Evolutionary conservation across 345 rosid genomes (phyloP), one percentile per base, ranked within the genome.

Genomic region (Cardamine resedifolia): DNA sequence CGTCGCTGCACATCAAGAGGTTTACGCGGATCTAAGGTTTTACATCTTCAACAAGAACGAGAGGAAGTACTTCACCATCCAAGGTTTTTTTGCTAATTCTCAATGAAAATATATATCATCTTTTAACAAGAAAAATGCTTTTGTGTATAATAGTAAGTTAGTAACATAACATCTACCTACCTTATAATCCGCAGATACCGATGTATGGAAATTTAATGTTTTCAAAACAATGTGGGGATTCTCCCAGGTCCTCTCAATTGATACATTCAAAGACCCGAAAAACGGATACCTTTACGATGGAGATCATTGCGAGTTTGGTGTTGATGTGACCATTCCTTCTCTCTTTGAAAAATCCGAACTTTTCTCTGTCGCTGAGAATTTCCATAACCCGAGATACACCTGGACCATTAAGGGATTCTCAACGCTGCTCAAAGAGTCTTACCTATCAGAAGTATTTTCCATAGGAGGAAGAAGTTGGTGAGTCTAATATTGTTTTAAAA

Each of bases 251-350:
- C 33, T 72, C 26, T n/a, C 69, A 0, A 0, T 63, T 72, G 27
- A 21, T 31, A 72, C 57, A 12, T 72, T 72, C 23, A 55, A 45
- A 21, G 23, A 64, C 15, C 19, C 38, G 6, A 33, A 1, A 16
- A 55, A 64, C 8, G 77, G 77, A 45, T 73, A 73, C 58, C 65
- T 73, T 2, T 73, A 31, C 41, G 41, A 73, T 64, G 77, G 77
- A 64, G 77, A 44, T 56, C 36, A 73, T 39, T 74, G 73, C 44
- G 68, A 66, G 68, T 66, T 74, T 66, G 78, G 73, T 26, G 78
- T 74, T 28, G 78, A 66, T 41, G 72, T 74, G 8, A 56, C 24
- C 7, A 10, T 58, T 38, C 60, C 44, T 27, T 4, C 52, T 12
- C 18, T 28, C 15, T 58, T 6, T 8, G 10, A 74, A 19, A 26